Percentiles rank a stretch among this genome's conserved stretches.
These are phyloP conservation scores for Microbotryum intermedium DNA, from an alignment of 1,284 basidiomycete genomes.

Conservation along the genomic window DNA sequence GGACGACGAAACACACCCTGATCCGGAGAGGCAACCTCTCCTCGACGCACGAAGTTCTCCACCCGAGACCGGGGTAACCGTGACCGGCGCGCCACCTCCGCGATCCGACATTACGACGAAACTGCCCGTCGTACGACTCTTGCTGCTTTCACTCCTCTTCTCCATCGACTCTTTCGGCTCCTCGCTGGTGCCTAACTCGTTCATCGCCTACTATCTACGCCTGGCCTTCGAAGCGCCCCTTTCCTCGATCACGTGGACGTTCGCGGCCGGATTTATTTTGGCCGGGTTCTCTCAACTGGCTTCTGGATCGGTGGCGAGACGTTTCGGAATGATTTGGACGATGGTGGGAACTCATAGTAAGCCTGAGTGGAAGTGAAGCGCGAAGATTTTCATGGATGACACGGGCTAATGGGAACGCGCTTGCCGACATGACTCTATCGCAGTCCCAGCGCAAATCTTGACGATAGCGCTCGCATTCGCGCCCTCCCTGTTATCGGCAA, in stretches of 20 bases:
- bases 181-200: constrained; percentile 16
- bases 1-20: neutral
- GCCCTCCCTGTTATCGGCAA: constrained; percentile 3
- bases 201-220: constrained; percentile 24
- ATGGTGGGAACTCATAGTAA: constrained; percentile 27
- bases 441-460: constrained; percentile 19
- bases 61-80: too few species aligned
- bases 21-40: constrained; percentile 18
- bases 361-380: neutral
- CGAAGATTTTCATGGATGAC: neutral
- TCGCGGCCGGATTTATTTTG: constrained; percentile 15
- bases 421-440: too few species aligned
- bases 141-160: constrained; percentile 20
- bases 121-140: constrained; percentile 11
- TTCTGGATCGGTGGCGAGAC: constrained; percentile 8
- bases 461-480: constrained; percentile 19
- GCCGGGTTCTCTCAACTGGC: constrained; percentile 11
- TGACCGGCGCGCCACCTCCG: too few species aligned
- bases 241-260: constrained; percentile 9
- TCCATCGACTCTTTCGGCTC: constrained; percentile 26
- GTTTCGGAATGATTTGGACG: constrained; percentile 17
- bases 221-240: constrained; percentile 6
- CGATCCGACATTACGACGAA: neutral
- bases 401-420: too few species aligned
- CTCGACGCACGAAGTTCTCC: neutral